phyloP scores from a whole-genome alignment of 768 basidiomycete species.

The Collybiopsis confluens region DNA sequence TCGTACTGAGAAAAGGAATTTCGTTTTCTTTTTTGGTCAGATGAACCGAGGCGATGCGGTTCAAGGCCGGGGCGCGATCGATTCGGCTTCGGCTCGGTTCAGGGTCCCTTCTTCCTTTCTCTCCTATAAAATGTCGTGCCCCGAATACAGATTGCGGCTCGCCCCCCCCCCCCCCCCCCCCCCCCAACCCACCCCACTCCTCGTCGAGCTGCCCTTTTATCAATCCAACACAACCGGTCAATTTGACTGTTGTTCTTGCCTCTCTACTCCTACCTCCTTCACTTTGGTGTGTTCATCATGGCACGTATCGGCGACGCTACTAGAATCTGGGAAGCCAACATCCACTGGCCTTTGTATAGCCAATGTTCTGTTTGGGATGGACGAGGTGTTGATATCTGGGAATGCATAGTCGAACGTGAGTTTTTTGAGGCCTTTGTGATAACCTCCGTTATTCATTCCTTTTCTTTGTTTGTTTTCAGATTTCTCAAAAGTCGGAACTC shows the following conservation, averaged over 20 bases:
- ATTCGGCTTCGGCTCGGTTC: too few species aligned
- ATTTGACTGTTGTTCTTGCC: not conserved
- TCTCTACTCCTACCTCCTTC: not conserved
- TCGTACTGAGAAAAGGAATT: too few species aligned
- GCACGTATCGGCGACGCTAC: conserved; percentile 62
- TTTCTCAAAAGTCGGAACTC: conserved; percentile 53
- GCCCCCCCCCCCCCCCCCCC: too few species aligned
- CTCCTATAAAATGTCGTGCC: too few species aligned
- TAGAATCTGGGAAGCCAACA: conserved; percentile 64
- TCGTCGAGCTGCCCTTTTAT: too few species aligned
- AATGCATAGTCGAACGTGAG: conserved; percentile 68
- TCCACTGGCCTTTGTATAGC: conserved; percentile 58
- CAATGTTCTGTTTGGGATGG: conserved; percentile 74
- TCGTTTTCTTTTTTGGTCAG: too few species aligned
- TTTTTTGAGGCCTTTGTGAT: conserved; percentile 17
- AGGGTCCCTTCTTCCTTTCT: too few species aligned
- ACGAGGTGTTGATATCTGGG: conserved; percentile 72
- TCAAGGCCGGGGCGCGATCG: too few species aligned
- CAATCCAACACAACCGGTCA: too few species aligned
- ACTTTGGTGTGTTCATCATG: conserved; percentile 11
- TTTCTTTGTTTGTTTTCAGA: conserved; percentile 32
- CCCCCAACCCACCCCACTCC: too few species aligned
- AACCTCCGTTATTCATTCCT: conserved; percentile 4
- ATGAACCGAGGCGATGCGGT: too few species aligned
- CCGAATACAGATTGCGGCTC: too few species aligned